phyloP scores from a whole-genome alignment of 2,329 filamentous ascomycete genomes.

The Penicillium brasilianum region DNA sequence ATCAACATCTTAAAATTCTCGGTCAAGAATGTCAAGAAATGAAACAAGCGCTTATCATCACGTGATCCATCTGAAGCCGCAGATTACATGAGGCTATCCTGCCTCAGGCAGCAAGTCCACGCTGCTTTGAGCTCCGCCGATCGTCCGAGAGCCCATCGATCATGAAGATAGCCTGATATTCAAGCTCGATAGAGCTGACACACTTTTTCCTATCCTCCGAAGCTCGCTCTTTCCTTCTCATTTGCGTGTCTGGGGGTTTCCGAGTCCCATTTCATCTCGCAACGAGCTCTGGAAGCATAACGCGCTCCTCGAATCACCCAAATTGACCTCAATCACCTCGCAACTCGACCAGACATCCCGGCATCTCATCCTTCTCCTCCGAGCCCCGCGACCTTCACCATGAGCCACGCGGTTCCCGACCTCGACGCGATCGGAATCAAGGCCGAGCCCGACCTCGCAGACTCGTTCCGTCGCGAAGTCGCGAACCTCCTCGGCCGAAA shows the following conservation, averaged over 20 bases:
- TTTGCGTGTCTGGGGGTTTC: slow-evolving; percentile 11
- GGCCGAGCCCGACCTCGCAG: slow-evolving; percentile 64
- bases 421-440: slow-evolving; percentile 62
- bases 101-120: slow-evolving; percentile 31
- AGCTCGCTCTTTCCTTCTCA: not conserved
- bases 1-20: too few relatives aligned
- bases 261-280: slow-evolving; percentile 9
- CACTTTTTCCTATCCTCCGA: not conserved
- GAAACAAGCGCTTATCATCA: not conserved
- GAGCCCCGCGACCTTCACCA: slow-evolving; percentile 23
- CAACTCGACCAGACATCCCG: not conserved
- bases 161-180: slow-evolving; percentile 13
- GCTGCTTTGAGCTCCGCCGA: slow-evolving; percentile 19
- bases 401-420: slow-evolving; percentile 49
- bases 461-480: slow-evolving; percentile 72
- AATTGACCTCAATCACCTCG: not conserved
- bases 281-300: slow-evolving; percentile 18
- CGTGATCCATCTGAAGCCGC: not conserved
- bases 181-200: slow-evolving; percentile 8
- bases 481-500: slow-evolving; percentile 74
- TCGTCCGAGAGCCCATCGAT: slow-evolving; percentile 18
- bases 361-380: not conserved
- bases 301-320: slow-evolving; percentile 11
- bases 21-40: not conserved
- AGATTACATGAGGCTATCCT: slow-evolving; percentile 18